Percentiles rank a stretch among this genome's conserved stretches.
These are phyloP conservation scores for Colletotrichum tanaceti DNA, from an alignment of 2,329 filamentous ascomycete genomes.

Conservation along the genomic window DNA sequence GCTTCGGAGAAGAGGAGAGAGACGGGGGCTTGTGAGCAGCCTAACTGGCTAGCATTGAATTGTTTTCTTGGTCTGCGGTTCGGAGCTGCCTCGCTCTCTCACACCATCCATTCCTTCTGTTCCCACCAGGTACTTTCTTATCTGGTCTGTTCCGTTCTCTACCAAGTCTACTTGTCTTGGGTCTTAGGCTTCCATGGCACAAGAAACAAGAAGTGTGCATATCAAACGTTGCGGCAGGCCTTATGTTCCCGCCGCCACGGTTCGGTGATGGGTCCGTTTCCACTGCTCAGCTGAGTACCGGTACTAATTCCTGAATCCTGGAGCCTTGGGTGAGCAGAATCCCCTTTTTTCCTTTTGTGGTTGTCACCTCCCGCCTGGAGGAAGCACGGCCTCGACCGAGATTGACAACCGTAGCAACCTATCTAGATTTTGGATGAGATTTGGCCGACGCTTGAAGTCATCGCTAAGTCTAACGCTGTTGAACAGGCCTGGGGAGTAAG, in stretches of 20 bases:
- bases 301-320: conserved; percentile 8
- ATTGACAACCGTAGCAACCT: background rate
- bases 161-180: background rate
- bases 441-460: background rate
- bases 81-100: background rate
- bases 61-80: background rate
- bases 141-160: background rate
- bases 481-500: background rate
- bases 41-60: conserved; percentile 3
- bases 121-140: background rate
- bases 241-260: conserved; percentile 23
- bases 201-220: conserved; percentile 6
- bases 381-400: background rate
- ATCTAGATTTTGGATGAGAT: background rate
- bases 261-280: conserved; percentile 31
- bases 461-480: background rate
- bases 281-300: conserved; percentile 8
- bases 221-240: background rate
- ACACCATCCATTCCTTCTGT: background rate
- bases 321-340: conserved; percentile 10
- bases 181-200: conserved; percentile 2
- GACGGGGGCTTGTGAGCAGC: conserved; percentile 13
- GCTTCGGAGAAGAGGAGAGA: background rate
- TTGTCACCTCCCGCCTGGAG: background rate
- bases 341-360: background rate